phyloP scores from a whole-genome alignment of 345 rosid genomes.

The Ceriops decandra region DNA sequence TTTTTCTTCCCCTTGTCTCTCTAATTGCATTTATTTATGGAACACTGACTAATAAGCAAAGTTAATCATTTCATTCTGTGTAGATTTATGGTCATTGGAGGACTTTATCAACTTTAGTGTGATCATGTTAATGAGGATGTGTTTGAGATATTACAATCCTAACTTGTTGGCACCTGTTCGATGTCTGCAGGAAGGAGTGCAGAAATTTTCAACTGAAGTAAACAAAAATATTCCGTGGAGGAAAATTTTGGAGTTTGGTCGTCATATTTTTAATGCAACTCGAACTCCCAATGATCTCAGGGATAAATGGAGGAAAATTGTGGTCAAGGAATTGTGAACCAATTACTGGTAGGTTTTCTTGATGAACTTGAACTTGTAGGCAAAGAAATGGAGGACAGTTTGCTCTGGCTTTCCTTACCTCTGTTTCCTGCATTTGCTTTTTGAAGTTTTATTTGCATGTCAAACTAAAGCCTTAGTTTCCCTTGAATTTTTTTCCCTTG shows the following conservation, averaged over 20 bases:
- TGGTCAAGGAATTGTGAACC: not conserved
- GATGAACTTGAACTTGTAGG: not conserved
- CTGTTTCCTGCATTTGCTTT: too few relatives aligned
- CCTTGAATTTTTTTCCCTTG: too few relatives aligned
- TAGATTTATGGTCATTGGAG: not conserved
- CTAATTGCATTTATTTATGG: not conserved
- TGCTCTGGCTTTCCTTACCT: too few relatives aligned
- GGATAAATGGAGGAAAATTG: slow-evolving; percentile 70
- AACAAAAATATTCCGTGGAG: slow-evolving; percentile 78
- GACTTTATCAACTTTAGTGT: not conserved
- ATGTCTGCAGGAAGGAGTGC: slow-evolving; percentile 56
- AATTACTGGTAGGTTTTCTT: not conserved
- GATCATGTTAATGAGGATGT: not conserved
- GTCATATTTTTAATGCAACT: slow-evolving; percentile 43
- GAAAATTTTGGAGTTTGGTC: slow-evolving; percentile 71
- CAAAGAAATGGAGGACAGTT: not conserved
- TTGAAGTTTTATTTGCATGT: too few relatives aligned
- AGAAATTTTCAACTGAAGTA: slow-evolving; percentile 29
- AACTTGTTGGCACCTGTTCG: not conserved
- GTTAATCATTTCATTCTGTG: not conserved
- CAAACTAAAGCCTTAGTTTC: too few relatives aligned
- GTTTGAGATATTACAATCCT: not conserved
- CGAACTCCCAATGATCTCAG: slow-evolving; percentile 71
- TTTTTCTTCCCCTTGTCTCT: not conserved
- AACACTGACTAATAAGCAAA: not conserved